Evolutionary conservation across 495 filamentous ascomycete species (phyloP).

Genomic region (Mycothermus thermophilus): DNA sequence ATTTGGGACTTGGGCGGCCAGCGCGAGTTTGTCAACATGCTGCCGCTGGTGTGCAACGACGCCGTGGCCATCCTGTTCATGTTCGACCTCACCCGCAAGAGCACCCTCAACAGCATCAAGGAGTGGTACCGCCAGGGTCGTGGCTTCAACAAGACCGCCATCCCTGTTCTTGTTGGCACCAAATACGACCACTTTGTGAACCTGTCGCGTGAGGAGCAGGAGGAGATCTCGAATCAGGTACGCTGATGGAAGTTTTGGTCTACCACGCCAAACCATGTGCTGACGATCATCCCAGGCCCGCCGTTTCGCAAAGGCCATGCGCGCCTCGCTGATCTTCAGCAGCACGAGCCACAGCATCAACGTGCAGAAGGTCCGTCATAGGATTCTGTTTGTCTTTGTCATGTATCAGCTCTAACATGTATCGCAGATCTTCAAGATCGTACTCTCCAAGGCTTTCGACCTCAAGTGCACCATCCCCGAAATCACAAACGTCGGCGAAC

Average conservation of each 20-base stretch:
- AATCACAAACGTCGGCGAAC: conserved; percentile 94
- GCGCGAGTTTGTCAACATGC: conserved; percentile 98
- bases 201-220: conserved; percentile 90
- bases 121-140: conserved; percentile 98
- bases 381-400: not conserved
- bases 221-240: conserved; percentile 93
- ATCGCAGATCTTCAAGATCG: conserved; percentile 93
- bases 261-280: not conserved
- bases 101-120: conserved; percentile 96
- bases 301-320: conserved; percentile 95
- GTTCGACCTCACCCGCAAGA: conserved; percentile 97
- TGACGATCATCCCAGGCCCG: conserved; percentile 50
- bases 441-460: conserved; percentile 95
- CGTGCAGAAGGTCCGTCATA: conserved; percentile 73
- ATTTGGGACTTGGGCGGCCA: conserved; percentile 99
- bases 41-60: conserved; percentile 96
- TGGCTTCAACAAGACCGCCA: conserved; percentile 98
- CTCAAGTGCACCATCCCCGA: conserved; percentile 98
- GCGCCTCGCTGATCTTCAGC: conserved; percentile 91
- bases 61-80: conserved; percentile 97
- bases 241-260: conserved; percentile 3
- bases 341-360: conserved; percentile 99
- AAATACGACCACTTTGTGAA: conserved; percentile 99
- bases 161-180: conserved; percentile 89
- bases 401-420: conserved; percentile 7